These are phyloP conservation scores for Lentinula raphanica DNA, from an alignment of 768 basidiomycete genomes.

Conservation along the genomic window DNA sequence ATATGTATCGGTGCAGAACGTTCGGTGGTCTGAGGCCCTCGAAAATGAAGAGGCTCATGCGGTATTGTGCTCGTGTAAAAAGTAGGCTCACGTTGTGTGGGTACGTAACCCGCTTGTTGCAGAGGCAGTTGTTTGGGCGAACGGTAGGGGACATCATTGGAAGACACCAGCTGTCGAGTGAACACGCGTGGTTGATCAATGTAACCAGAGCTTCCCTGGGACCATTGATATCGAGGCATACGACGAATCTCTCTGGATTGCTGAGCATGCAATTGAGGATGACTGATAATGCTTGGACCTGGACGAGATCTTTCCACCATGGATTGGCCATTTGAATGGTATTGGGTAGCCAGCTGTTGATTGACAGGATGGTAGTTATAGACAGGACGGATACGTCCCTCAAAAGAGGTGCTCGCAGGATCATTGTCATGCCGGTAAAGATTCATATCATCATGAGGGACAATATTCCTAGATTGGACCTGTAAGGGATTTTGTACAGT, in stretches of 20 bases:
- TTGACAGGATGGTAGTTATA: not conserved
- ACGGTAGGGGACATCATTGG: not conserved
- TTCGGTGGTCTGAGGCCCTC: not conserved
- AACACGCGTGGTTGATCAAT: not conserved
- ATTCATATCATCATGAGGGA: no score
- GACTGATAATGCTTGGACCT: not conserved
- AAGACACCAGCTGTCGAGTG: not conserved
- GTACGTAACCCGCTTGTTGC: not conserved
- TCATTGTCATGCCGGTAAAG: not conserved
- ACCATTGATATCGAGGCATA: no score
- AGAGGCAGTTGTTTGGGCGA: not conserved
- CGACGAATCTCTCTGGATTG: no score
- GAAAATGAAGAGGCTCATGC: not conserved
- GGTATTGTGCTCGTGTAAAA: not conserved
- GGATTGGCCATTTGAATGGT: not conserved
- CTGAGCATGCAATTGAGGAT: not conserved
- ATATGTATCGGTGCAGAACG: not conserved
- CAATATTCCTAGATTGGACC: no score
- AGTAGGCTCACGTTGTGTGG: not conserved
- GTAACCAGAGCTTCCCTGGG: not conserved
- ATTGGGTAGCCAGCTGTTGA: not conserved
- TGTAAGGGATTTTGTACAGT: no score
- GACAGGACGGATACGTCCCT: not conserved
- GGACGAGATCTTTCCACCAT: not conserved
- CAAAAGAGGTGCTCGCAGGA: not conserved